phyloP scores from a whole-genome alignment of 441 rosid species.

The Flueggea neowawraea region DNA sequence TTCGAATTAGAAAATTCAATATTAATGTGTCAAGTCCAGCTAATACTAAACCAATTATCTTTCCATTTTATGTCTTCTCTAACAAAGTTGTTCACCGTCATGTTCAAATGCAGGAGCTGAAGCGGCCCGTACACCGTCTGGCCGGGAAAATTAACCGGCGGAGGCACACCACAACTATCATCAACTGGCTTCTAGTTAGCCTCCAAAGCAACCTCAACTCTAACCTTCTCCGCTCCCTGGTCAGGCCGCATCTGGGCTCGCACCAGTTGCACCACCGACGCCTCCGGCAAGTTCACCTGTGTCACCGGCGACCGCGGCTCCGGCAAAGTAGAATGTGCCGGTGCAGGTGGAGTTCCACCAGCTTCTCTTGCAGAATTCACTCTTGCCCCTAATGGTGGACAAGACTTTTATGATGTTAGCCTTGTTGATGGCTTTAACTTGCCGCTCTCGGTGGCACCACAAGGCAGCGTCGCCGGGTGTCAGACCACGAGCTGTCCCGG shows the following conservation, averaged over 20 bases:
- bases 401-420: slow-evolving; percentile 76
- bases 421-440: slow-evolving; percentile 87
- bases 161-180: slow-evolving; percentile 29
- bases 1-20: too few species aligned
- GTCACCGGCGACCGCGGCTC: slow-evolving; percentile 32
- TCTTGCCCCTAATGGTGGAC: slow-evolving; percentile 8
- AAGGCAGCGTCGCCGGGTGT: slow-evolving; percentile 56
- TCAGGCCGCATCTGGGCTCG: slow-evolving; percentile 38
- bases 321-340: slow-evolving; percentile 26
- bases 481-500: slow-evolving; percentile 51
- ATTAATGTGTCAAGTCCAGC: too few species aligned
- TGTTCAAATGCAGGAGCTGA: slow-evolving; percentile 22
- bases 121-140: slow-evolving; percentile 66
- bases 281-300: slow-evolving; percentile 23
- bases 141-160: slow-evolving; percentile 70
- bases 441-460: slow-evolving; percentile 65
- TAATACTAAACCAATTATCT: too few species aligned
- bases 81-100: too few species aligned
- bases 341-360: slow-evolving; percentile 33
- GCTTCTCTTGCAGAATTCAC: slow-evolving; percentile 34
- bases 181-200: slow-evolving; percentile 24
- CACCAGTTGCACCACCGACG: slow-evolving; percentile 18
- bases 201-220: slow-evolving; percentile 1
- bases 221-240: slow-evolving; percentile 19
- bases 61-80: too few species aligned